These are phyloP conservation scores for Kwoniella dejecticola DNA, from an alignment of 768 basidiomycete genomes.

Conservation along the genomic window DNA sequence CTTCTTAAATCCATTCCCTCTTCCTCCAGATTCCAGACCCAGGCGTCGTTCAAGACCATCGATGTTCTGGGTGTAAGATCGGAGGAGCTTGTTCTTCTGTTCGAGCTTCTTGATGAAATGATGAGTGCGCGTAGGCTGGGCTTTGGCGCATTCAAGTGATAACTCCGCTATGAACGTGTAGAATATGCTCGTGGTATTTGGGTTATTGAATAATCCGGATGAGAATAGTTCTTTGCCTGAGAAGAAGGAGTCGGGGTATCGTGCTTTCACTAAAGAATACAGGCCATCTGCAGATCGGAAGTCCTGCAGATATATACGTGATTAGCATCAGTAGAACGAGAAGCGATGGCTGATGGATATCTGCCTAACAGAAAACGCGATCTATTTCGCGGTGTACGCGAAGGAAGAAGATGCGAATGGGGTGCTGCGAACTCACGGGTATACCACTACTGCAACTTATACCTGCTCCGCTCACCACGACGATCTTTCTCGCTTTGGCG, in stretches of 20 bases:
- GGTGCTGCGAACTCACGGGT: conserved; percentile 65
- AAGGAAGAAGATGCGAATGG: too few relatives aligned
- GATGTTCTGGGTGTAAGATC: conserved; percentile 97
- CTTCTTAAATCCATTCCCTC: conserved; percentile 68
- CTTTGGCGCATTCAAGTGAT: conserved; percentile 66
- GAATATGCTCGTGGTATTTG: conserved; percentile 82
- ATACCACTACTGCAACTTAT: conserved; percentile 96
- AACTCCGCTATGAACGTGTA: conserved; percentile 93
- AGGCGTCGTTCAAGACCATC: conserved; percentile 85
- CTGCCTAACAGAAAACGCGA: too few relatives aligned
- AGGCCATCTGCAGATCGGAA: conserved; percentile 93
- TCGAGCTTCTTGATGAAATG: conserved; percentile 83
- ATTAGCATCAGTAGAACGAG: too few relatives aligned
- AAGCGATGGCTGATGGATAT: too few relatives aligned
- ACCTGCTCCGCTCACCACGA: conserved; percentile 91
- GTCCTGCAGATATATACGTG: conserved; percentile 72
- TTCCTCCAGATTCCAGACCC: conserved; percentile 68
- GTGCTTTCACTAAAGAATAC: conserved; percentile 83
- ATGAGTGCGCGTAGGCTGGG: conserved; percentile 83
- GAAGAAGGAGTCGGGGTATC: conserved; percentile 77
- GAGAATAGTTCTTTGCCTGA: conserved; percentile 96
- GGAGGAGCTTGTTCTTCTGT: conserved; percentile 75
- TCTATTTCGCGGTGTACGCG: too few relatives aligned
- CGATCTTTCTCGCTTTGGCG: conserved; percentile 79
- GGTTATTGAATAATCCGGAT: conserved; percentile 82